phyloP scores from a whole-genome alignment of 805 yeast species.

The Spathaspora hagerdaliae region DNA sequence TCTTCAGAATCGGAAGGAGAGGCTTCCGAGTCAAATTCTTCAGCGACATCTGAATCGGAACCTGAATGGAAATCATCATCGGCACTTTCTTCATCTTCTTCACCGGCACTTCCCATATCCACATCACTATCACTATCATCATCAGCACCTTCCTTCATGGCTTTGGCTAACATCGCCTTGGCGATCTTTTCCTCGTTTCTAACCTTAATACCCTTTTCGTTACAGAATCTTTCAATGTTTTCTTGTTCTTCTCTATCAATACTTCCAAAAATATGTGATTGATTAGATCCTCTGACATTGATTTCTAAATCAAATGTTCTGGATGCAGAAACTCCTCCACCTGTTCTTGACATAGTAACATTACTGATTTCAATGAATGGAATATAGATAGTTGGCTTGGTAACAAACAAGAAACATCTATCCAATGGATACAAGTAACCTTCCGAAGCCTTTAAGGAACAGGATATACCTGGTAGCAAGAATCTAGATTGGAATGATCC shows the following conservation, averaged over 20 bases:
- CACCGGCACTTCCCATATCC: slow-evolving; percentile 68
- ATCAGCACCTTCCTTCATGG: slow-evolving; percentile 57
- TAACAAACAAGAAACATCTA: slow-evolving; percentile 82
- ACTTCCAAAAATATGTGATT: slow-evolving; percentile 80
- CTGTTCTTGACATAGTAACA: slow-evolving; percentile 85
- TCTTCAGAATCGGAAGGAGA: slow-evolving; percentile 25
- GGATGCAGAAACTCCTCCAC: slow-evolving; percentile 66
- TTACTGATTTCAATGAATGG: slow-evolving; percentile 78
- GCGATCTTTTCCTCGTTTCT: slow-evolving; percentile 89
- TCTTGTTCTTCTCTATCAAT: slow-evolving; percentile 88
- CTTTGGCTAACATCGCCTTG: slow-evolving; percentile 74
- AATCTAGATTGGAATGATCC: slow-evolving; percentile 75
- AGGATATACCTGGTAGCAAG: slow-evolving; percentile 80
- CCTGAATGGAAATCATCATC: slow-evolving; percentile 82
- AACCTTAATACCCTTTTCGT: slow-evolving; percentile 71
- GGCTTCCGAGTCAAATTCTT: slow-evolving; percentile 76
- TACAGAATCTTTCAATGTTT: slow-evolving; percentile 68
- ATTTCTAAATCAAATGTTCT: slow-evolving; percentile 93
- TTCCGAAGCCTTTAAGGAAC: slow-evolving; percentile 92
- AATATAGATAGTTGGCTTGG: slow-evolving; percentile 90
- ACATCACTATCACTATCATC: slow-evolving; percentile 42
- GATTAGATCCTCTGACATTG: slow-evolving; percentile 55
- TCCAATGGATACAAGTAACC: slow-evolving; percentile 93
- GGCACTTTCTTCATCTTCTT: slow-evolving; percentile 60
- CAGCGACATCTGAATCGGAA: slow-evolving; percentile 70